Conservation (phyloP, 2,329 filamentous ascomycete genomes). For the Fonsecaea erecta region DNA sequence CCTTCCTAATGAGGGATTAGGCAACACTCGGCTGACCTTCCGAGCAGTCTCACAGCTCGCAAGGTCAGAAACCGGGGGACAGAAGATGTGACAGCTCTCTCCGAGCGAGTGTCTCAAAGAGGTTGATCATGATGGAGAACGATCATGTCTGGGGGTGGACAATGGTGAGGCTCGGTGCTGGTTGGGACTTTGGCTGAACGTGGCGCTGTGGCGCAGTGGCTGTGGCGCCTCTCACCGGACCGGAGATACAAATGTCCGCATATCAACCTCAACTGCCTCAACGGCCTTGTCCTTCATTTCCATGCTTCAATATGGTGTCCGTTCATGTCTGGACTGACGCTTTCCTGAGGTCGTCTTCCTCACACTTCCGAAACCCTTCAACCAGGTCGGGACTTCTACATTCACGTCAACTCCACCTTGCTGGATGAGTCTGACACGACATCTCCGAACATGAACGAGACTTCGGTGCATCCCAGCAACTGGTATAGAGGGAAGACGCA, state of each 20-base stretch:
- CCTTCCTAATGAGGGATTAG: too few species aligned
- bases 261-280: neutral
- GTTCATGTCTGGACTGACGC: neutral
- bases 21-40: too few species aligned
- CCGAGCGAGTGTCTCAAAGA: neutral
- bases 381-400: too few species aligned
- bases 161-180: constrained; percentile 2
- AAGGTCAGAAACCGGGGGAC: neutral
- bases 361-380: too few species aligned
- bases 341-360: neutral
- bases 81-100: neutral
- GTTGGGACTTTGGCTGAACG: neutral
- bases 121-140: neutral
- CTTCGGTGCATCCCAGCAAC: too few species aligned
- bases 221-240: neutral
- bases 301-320: neutral
- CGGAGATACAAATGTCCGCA: neutral
- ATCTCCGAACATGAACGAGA: too few species aligned
- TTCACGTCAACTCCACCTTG: too few species aligned
- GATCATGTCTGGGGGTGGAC: constrained; percentile 9
- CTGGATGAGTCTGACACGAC: too few species aligned
- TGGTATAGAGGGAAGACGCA: too few species aligned
- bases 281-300: neutral
- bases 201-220: too few species aligned
- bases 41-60: too few species aligned